Base-by-base conservation (phyloP, 371 early-diverging fungal genomes). In the Dichotomocladium elegans region DNA sequence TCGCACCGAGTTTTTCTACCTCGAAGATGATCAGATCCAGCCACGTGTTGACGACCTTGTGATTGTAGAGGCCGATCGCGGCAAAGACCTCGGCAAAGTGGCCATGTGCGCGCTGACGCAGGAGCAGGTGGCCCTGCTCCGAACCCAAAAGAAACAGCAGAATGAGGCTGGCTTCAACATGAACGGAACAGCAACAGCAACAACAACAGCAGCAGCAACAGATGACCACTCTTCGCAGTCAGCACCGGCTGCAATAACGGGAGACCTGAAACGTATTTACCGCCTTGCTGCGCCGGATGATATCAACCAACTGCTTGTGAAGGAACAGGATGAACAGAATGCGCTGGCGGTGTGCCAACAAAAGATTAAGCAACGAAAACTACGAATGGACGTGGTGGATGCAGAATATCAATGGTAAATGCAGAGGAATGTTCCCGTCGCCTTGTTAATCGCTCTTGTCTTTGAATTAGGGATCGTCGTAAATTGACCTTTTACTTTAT, bases 1-100 rank as follows among this genome's bases (percentile, higher is more conserved):
- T 11, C 80, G 92, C n/a, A 83, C 77, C 15, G 93, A 93, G 56
- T 76, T 82, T 42, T 92, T 85, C 65, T 91, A 87, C 64, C 55
- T 82, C 4, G 66, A 56, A n/a, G 54, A 51, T 48, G 31, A 24
- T 8, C 15, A 50, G 7, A 58, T 58, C n/a, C 66, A 66, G 2
- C 44, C 67, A 28, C 41, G 53, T 5, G 55, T 70, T 5, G 90
- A 89, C 7, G 93, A 92, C 54, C 70, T 88, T 37, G 95, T 93
- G 11, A 91, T 98, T 63, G 95, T 96, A 0, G 96, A 98, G 68
- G 98, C 94, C 3, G 98, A 98, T 63, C 86, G 98, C 27, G 98
- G 96, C 17, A 90, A 91, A 42, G 98, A 98, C 63, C 70, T 98
- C 31, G 98, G 98, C 12, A 86, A 88, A 54, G 83, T 96, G 19